Conservation (phyloP, 768 basidiomycete species). For the Gautieria morchelliformis region DNA sequence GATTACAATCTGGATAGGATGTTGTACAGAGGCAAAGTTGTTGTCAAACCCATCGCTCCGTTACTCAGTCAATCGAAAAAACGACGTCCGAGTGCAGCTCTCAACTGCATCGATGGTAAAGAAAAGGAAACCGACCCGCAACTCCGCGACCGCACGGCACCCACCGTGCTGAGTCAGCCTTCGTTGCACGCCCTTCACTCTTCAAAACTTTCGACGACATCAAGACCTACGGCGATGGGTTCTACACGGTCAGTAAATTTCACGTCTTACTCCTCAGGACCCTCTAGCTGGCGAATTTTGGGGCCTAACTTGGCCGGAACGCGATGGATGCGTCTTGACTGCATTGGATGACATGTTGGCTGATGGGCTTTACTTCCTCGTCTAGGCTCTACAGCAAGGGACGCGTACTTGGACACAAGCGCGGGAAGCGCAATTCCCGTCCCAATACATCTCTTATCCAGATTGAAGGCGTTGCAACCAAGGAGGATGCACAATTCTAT, state of each 20-base stretch:
- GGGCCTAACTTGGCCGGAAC: background rate
- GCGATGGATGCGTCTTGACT: constrained; percentile 6
- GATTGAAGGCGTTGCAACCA: constrained; percentile 90
- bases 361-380: constrained; percentile 9
- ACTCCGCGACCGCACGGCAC: background rate
- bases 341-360: constrained; percentile 4
- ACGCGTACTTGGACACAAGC: constrained; percentile 96
- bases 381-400: constrained; percentile 92
- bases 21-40: constrained; percentile 9
- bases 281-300: background rate
- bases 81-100: constrained; percentile 40
- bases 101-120: constrained; percentile 34
- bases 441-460: constrained; percentile 95
- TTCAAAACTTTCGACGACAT: constrained; percentile 10
- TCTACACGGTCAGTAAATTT: constrained; percentile 8
- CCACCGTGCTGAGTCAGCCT: constrained; percentile 1
- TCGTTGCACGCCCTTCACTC: background rate
- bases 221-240: constrained; percentile 7
- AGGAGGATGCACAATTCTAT: constrained; percentile 96
- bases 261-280: background rate
- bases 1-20: background rate
- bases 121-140: background rate
- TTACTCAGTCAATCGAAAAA: constrained; percentile 37
- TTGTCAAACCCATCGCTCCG: constrained; percentile 50
- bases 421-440: constrained; percentile 92